These are phyloP conservation scores for Ruellia speciosa DNA, from an alignment of 305 asterid genomes.

Conservation along the genomic window DNA sequence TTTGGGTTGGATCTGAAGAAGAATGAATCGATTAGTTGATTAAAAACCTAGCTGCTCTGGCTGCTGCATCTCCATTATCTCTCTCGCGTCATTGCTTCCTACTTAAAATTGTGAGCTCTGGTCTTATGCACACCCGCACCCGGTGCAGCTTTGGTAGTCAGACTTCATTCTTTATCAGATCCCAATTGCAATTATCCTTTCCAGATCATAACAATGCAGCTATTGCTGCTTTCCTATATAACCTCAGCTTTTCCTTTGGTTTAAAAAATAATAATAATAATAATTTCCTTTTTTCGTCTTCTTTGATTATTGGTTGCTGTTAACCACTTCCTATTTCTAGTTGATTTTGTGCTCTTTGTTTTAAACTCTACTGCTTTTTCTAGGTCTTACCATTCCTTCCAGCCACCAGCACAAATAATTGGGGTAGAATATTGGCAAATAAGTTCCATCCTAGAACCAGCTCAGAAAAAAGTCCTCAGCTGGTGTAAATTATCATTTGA, in stretches of 20 bases:
- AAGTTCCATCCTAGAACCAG: conserved; percentile 26
- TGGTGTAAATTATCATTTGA: conserved; percentile 25
- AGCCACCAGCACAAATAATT: conserved; percentile 14
- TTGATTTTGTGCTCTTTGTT: conserved; percentile 6
- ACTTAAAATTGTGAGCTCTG: conserved; percentile 1
- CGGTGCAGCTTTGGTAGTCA: conserved; percentile 12
- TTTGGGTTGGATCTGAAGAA: conserved; percentile 26
- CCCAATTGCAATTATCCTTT: conserved; percentile 8
- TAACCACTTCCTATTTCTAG: conserved; percentile 10
- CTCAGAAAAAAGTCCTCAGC: conserved; percentile 2
- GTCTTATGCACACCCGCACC: background rate
- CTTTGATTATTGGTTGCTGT: conserved; percentile 22
- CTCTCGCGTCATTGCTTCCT: background rate
- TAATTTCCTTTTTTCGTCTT: conserved; percentile 6
- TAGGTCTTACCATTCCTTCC: conserved; percentile 7
- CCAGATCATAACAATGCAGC: conserved; percentile 17
- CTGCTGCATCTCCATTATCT: conserved; percentile 6
- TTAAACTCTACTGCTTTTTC: background rate
- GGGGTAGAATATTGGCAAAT: conserved; percentile 18
- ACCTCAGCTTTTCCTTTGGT: background rate
- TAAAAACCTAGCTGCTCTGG: conserved; percentile 17
- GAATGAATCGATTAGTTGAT: conserved; percentile 1
- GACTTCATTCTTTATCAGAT: conserved; percentile 17
- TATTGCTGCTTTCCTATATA: background rate
- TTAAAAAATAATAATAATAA: background rate